Evolutionary conservation across 2,329 filamentous ascomycete genomes (phyloP).

Genomic region (Diplocarpon rosae): DNA sequence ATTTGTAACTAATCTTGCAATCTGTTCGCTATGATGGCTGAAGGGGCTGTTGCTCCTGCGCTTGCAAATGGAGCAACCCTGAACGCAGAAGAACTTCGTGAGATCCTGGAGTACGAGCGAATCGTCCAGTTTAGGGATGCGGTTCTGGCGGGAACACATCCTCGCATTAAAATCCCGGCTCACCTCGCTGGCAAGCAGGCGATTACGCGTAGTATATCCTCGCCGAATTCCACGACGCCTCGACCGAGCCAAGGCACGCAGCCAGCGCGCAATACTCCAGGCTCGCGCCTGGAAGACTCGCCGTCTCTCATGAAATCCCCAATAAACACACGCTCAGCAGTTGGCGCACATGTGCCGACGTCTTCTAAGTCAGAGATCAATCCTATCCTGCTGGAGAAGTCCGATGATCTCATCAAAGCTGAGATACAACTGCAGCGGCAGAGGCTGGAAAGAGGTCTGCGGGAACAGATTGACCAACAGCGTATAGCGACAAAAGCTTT

Average conservation of each 20-base stretch:
- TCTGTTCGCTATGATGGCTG: conserved; percentile 23
- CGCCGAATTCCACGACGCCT: conserved; percentile 18
- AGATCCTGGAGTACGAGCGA: conserved; percentile 63
- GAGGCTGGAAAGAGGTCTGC: conserved; percentile 65
- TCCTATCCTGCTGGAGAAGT: conserved; percentile 76
- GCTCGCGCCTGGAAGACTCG: conserved; percentile 15
- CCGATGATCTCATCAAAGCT: conserved; percentile 71
- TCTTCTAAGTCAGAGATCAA: conserved; percentile 58
- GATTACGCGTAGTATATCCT: conserved; percentile 17
- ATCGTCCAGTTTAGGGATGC: conserved; percentile 72
- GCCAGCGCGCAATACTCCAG: conserved; percentile 8
- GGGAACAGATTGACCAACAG: conserved; percentile 63
- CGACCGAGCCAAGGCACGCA: conserved; percentile 14
- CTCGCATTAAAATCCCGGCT: conserved; percentile 45
- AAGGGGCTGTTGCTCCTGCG: conserved; percentile 29
- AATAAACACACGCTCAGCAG: conserved; percentile 23
- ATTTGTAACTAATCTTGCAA: conserved; percentile 12
- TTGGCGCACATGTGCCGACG: conserved; percentile 27
- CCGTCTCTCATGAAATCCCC: conserved; percentile 19
- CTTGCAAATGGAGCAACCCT: conserved; percentile 24
- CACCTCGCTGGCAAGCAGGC: conserved; percentile 29
- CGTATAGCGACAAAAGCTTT: conserved; percentile 34
- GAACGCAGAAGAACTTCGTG: conserved; percentile 40
- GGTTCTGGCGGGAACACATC: conserved; percentile 67
- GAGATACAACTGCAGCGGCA: conserved; percentile 72